Base-by-base conservation (phyloP, 305 asterid species). In the Fraxinus ornus region DNA sequence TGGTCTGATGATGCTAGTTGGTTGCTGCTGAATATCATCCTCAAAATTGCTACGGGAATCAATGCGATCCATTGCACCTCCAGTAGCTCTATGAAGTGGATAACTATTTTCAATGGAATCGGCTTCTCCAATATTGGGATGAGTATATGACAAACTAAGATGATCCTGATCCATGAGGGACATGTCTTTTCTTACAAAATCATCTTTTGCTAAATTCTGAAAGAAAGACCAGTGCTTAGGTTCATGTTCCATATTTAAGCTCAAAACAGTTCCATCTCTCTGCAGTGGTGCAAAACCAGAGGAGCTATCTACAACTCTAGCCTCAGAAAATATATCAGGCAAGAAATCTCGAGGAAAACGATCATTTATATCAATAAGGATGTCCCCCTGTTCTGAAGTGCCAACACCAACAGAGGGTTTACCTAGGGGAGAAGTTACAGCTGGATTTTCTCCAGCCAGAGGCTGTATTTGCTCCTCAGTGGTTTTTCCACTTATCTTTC, bases 151-250 rank as follows among this genome's bases (percentile, higher is more conserved):
- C 84, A 89, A 89, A 75, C 84, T 84, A 81, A 86, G 90, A 86
- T 94, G 97, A 88, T 94, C 97, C 85, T 92, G 98, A 90, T 94
- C 98, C 90, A 94, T 93, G 85, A 94, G 96, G 79, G 98, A 94
- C 78, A 91, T 88, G 82, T 94, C 97, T 73, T 85, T 91, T 84
- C 95, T 87, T 1, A 76, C 84, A 64, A 88, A 84, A 85, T 90
- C 93, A 84, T 88, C 97, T 75, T 86, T 90, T 73, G 95, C 97
- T 84, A 94, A 84, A 84, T 90, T 92, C 86, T 93, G 97, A 86
- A 94, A 94, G 86, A 81, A 90, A 72, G 98, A 93, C 97, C 97
- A 93, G 83, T 70, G 92, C 82, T 91, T 89, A 82, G 98, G 98
- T 84, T 93, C 97, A 83, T 84, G 98, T 87, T 92, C 85, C 88